Base-by-base conservation (phyloP, 345 rosid species). In the Citrus maxima region DNA sequence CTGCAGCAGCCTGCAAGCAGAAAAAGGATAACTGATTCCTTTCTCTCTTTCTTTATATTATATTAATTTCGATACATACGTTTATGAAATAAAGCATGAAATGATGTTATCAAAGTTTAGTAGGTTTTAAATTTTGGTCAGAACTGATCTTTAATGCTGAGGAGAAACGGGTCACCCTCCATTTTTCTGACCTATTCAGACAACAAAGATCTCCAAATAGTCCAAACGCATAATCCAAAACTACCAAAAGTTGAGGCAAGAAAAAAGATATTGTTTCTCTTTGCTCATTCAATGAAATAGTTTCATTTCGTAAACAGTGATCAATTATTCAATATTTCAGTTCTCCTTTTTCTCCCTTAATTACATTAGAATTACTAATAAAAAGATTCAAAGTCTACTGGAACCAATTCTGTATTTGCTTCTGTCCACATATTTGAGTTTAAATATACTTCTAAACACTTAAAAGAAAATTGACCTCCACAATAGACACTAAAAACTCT, bases 161-260 rank as follows among this genome's bases (percentile, higher is more conserved):
- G 34, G 63, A 13, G 28, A n/a, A 66, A 81, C n/a, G 55, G 62
- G 80, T 68, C 84, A 68, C 70, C 82, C 82, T 76, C 72, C 67
- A 42, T 16, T 75, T 79, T 79, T 63, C 87, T 80, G 82, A 79
- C 71, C 80, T 21, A 40, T 76, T 67, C 56, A 78, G 86, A 63
- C 59, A 74, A 75, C 80, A 81, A 74, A 72, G 78, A 81, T 82
- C 82, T 77, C 72, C 85, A 72, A 19, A 82, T 82, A 87, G 82
- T 89, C 88, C 92, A 89, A 84, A 72, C 56, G 77, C 78, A 87
- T 63, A 76, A 87, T 85, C 92, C 90, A 89, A 88, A 79, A 80
- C 81, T 71, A 62, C 66, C 28, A 79, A 79, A 79, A 80, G 78
- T 37, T 73, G 78, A 75, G 61, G 72, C 77, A 66, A 67, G 79